A percentile compares a stretch with the other conserved stretches of the same genome.
These are phyloP conservation scores for Aspergillus taichungensis DNA, from an alignment of 495 filamentous ascomycete species.

Conservation along the genomic window DNA sequence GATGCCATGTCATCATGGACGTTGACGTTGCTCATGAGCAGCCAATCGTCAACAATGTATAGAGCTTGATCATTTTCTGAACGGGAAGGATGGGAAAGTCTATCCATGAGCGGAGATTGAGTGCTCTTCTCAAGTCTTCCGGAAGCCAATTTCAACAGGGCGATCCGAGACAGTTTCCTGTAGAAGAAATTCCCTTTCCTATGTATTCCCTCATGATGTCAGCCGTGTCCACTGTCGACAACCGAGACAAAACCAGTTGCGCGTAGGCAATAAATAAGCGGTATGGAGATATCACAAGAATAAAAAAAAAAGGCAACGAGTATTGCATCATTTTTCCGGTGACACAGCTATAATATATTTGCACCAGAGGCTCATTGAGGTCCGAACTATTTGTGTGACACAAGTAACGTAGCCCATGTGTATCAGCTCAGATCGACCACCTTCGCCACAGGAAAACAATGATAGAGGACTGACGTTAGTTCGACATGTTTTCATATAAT, in stretches of 20 bases:
- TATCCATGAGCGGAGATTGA: constrained; percentile 23
- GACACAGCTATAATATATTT: constrained; percentile 3
- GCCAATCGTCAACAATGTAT: constrained; percentile 37
- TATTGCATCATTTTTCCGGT: neutral
- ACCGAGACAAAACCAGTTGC: no score
- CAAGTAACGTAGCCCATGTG: neutral
- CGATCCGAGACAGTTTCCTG: no score
- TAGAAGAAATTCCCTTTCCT: neutral
- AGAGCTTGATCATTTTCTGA: constrained; percentile 35
- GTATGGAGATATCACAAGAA: neutral
- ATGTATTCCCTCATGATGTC: no score
- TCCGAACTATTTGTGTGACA: constrained; percentile 1
- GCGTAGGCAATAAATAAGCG: neutral
- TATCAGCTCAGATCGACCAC: neutral
- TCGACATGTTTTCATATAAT: no score
- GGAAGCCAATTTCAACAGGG: constrained; percentile 3
- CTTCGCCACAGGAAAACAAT: neutral
- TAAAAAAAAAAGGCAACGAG: neutral
- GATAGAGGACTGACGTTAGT: no score
- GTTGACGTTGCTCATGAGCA: constrained; percentile 32
- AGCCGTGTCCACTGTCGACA: no score
- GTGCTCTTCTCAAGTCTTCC: constrained; percentile 24
- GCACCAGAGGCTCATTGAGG: neutral
- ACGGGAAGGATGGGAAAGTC: constrained; percentile 31
- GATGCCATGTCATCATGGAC: constrained; percentile 21